Base-by-base conservation (phyloP, 805 yeast genomes). In the Sugiyamaella boreocaroliniensis region DNA sequence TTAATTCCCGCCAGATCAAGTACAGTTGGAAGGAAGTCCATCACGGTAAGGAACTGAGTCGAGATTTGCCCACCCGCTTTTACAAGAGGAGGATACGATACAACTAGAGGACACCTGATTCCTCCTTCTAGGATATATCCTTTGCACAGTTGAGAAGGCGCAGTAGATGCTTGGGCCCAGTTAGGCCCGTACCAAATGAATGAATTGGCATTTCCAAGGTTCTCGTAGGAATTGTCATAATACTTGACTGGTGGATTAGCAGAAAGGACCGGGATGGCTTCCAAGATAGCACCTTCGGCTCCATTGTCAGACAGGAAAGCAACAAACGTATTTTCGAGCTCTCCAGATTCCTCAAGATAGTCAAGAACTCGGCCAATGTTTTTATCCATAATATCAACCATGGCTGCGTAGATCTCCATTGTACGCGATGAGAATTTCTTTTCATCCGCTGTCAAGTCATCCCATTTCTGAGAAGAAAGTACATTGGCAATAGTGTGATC, bases 161-260 rank as follows among this genome's bases (percentile, higher is more conserved):
- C 80, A 16, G 83, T 79, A 1, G 82, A 79, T 9, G 83, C 83
- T 57, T 79, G 82, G 0, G 83, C 83, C 83, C 83, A 79, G 60
- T 77, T 74, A 52, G 78, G 81, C 1, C 77, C 75, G 56, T 79
- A 79, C 73, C 75, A 76, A 8, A 71, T 75, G 60, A 76, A 78
- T 3, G 81, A 76, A 55, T 78, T 68, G 32, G 55, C 53, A 19
- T 70, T 72, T 6, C 83, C 83, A 56, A 79, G 70, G 61, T 78
- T 79, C 1, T 74, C 77, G 29, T 62, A 64, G 1, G 66, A 51
- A 59, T 78, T 79, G 60, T 78, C 62, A 62, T 69, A 78, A 53
- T 71, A 58, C n/a, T 63, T 60, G 29, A 61, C 59, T 40, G 53
- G 53, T 15, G 53, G 49, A 34, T 53, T 64, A 20, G 60, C 55